These are phyloP conservation scores for Candida glucosophila DNA, from an alignment of 1,139 yeast species.

Conservation along the genomic window DNA sequence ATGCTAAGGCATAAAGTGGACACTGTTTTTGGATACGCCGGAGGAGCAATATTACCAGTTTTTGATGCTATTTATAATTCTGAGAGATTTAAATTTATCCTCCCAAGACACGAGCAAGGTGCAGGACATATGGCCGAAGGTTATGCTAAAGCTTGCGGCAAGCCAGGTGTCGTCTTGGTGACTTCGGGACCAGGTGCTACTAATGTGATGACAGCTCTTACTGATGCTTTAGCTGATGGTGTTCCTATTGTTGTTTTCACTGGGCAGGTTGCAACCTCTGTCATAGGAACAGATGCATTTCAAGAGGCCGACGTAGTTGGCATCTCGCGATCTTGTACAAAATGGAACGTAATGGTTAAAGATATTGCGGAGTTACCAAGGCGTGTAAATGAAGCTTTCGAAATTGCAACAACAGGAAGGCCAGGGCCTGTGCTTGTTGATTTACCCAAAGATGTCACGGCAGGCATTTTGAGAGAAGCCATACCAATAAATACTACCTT, in stretches of 20 bases:
- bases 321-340: constrained; percentile 92
- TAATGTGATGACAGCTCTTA: constrained; percentile 93
- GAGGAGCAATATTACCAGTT: constrained; percentile 97
- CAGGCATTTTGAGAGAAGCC: constrained; percentile 75
- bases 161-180: constrained; percentile 96
- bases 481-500: constrained; percentile 81
- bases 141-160: constrained; percentile 89
- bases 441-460: constrained; percentile 96
- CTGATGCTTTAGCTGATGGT: constrained; percentile 96
- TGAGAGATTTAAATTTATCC: constrained; percentile 75
- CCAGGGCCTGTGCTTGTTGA: constrained; percentile 98
- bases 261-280: constrained; percentile 93
- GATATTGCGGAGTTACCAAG: constrained; percentile 89
- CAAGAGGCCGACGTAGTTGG: constrained; percentile 98
- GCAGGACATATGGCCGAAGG: constrained; percentile 99
- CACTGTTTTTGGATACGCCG: constrained; percentile 91
- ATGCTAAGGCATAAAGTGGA: constrained; percentile 94
- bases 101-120: constrained; percentile 98
- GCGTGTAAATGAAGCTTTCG: constrained; percentile 95
- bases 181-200: constrained; percentile 99
- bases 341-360: constrained; percentile 99
- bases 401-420: constrained; percentile 90
- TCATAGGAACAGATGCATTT: constrained; percentile 97
- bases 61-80: constrained; percentile 95
- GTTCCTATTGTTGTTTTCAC: constrained; percentile 96